phyloP scores from a whole-genome alignment of 306 rosid species.

The Purshia tridentata region DNA sequence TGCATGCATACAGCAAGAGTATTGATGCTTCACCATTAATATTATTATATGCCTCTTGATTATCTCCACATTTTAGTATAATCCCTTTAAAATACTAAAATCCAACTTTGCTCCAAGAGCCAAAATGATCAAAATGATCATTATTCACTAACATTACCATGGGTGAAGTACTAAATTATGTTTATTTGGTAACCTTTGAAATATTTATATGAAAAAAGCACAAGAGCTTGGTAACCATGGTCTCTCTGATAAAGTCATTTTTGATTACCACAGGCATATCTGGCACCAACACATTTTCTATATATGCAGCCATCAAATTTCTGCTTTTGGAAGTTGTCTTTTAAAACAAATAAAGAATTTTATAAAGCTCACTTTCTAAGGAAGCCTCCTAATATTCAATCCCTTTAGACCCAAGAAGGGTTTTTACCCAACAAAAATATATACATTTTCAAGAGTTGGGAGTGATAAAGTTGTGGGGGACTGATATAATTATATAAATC shows the following conservation, averaged over 20 bases:
- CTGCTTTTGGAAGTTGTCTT: slow-evolving; percentile 1
- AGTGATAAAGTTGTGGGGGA: not conserved
- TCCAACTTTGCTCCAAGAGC: slow-evolving; percentile 36
- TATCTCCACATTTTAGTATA: slow-evolving; percentile 9
- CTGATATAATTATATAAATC: not conserved
- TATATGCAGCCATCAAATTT: not conserved
- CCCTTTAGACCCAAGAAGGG: not conserved
- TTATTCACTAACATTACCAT: slow-evolving; percentile 25
- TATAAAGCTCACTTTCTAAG: not conserved
- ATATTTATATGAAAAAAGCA: slow-evolving; percentile 12
- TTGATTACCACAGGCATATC: slow-evolving; percentile 11
- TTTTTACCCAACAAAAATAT: not conserved
- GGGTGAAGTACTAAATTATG: not conserved
- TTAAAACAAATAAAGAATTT: slow-evolving; percentile 1
- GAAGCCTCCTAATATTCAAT: not conserved
- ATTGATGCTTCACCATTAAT: slow-evolving; percentile 15
- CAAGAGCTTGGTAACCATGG: slow-evolving; percentile 19
- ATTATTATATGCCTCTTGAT: slow-evolving; percentile 16
- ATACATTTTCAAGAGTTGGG: not conserved
- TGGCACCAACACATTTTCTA: slow-evolving; percentile 9
- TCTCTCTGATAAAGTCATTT: slow-evolving; percentile 12
- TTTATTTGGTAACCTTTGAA: slow-evolving; percentile 6
- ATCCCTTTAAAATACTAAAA: slow-evolving; percentile 9
- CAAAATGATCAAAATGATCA: slow-evolving; percentile 38
- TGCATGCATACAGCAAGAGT: not conserved